Evolutionary conservation across 1,284 basidiomycete species (phyloP), one percentile per base, ranked within the genome.

Genomic region (Sanguinoderma infundibulare): DNA sequence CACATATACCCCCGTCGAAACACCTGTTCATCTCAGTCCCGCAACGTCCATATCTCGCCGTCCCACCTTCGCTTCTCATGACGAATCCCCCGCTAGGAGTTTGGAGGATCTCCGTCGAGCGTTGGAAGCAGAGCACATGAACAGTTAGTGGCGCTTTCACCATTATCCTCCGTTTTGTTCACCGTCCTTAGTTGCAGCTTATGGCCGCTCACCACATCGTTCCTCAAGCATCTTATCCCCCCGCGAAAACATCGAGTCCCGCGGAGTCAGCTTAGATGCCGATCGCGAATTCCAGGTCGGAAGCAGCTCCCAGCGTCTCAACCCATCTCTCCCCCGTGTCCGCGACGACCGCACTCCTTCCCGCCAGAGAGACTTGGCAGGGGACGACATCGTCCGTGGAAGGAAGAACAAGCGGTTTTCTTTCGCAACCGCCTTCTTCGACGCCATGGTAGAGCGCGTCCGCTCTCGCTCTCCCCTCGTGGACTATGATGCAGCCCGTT

Each of bases 361-460:
- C 14, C 52, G 66, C 1, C 59, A 56, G 40, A 57, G 68, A 22
- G 67, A 69, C 20, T 26, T 40, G 4, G 65, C 61, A 4, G 60
- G 60, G 24, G 71, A 70, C 24, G 73, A 71, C 6, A 63, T 59
- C 15, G 38, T 61, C n/a, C 69, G 74, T 10, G 73, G 78, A 38
- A 69, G 79, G 51, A 77, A 77, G 22, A 64, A 67, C 59, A 75
- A 78, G 36, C 73, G 75, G 12, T 78, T 80, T 64, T 77, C 75
- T 3, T 71, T 82, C 36, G 72, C 74, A 35, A 74, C 71, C 24
- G 74, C 73, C 51, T 69, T 81, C 47, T 63, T 75, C 14, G 80
- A 79, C 47, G 76, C 74, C 5, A 75, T 79, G 53, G 78, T 77
- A 60, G 77, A 80, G 39, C 75, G 74, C 24, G 75, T 82, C 49